Evolutionary conservation across 1,284 basidiomycete genomes (phyloP).

Genomic region (Sanguinoderma infundibulare): DNA sequence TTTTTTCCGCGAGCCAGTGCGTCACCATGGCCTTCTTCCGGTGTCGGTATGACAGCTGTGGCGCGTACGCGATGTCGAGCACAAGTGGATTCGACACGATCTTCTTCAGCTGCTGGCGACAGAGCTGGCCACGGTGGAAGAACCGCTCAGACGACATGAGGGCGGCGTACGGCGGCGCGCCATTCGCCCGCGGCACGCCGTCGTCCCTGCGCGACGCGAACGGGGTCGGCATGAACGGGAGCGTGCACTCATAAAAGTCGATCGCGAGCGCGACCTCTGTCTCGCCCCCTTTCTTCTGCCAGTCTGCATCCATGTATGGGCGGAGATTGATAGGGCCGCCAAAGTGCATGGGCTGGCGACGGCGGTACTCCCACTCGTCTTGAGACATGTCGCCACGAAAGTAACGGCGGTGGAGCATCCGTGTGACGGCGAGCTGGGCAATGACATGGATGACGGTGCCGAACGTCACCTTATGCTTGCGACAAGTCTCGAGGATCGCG

Average conservation of each 20-base stretch:
- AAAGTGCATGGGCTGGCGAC: conserved; percentile 53
- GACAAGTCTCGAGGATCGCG: conserved; percentile 43
- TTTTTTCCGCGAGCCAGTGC: conserved; percentile 16
- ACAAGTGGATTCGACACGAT: conserved; percentile 52
- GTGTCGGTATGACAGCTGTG: conserved; percentile 26
- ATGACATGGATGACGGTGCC: conserved; percentile 55
- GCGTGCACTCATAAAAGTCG: conserved; percentile 46
- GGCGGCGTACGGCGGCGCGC: conserved; percentile 43
- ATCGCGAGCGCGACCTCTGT: conserved; percentile 49
- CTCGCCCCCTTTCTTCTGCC: conserved; percentile 51
- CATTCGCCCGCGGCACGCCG: conserved; percentile 26
- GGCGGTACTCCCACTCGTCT: conserved; percentile 58
- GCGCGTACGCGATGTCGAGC: conserved; percentile 45
- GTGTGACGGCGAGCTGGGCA: conserved; percentile 57
- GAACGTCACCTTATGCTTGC: conserved; percentile 49
- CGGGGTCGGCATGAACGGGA: conserved; percentile 53
- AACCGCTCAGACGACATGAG: conserved; percentile 53
- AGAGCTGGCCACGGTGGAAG: conserved; percentile 43
- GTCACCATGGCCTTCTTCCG: conserved; percentile 30
- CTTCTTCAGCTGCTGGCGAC: conserved; percentile 42
- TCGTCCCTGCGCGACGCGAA: conserved; percentile 12
- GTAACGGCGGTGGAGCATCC: conserved; percentile 53
- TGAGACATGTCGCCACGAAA: conserved; percentile 49
- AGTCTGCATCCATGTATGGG: conserved; percentile 51
- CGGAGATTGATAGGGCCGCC: conserved; percentile 57